phyloP scores from a whole-genome alignment of 345 rosid genomes.

The Bruguiera parviflora region DNA sequence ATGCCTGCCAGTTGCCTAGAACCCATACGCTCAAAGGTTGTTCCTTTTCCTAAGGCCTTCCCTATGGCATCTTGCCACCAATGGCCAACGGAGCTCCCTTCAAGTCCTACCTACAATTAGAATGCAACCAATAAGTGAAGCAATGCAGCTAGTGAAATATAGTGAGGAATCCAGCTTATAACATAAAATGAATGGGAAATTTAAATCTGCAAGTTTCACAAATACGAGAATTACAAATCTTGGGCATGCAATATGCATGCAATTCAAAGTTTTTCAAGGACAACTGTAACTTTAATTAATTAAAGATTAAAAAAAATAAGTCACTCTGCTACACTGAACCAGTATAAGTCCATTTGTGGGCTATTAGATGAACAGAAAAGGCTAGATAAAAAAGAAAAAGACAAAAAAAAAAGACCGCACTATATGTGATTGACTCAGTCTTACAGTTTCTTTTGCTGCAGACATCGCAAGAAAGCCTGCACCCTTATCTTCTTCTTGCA shows the following conservation, averaged over 20 bases:
- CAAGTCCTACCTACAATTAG: conserved; percentile 87
- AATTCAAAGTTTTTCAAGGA: no score
- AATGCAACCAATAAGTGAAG: conserved; percentile 17
- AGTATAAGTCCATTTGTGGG: no score
- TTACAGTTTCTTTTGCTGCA: conserved; percentile 97
- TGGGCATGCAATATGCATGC: no score
- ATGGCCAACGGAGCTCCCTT: conserved; percentile 87
- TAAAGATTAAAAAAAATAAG: no score
- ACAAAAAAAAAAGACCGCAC: background rate
- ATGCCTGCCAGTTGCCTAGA: conserved; percentile 92
- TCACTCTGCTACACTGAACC: no score
- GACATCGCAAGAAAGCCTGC: conserved; percentile 99
- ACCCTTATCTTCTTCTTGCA: conserved; percentile 98
- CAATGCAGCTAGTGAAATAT: background rate
- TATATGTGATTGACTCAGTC: conserved; percentile 19
- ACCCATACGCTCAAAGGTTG: conserved; percentile 88
- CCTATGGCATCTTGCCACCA: conserved; percentile 96
- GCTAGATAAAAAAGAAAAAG: background rate
- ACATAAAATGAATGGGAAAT: no score
- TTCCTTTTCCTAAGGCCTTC: conserved; percentile 71
- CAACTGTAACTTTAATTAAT: no score
- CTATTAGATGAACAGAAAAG: no score
- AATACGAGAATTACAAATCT: no score
- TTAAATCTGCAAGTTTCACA: no score
- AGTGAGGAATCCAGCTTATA: no score